phyloP scores from a whole-genome alignment of 176 grass and related monocot genomes.

The Musa schizocarpa region DNA sequence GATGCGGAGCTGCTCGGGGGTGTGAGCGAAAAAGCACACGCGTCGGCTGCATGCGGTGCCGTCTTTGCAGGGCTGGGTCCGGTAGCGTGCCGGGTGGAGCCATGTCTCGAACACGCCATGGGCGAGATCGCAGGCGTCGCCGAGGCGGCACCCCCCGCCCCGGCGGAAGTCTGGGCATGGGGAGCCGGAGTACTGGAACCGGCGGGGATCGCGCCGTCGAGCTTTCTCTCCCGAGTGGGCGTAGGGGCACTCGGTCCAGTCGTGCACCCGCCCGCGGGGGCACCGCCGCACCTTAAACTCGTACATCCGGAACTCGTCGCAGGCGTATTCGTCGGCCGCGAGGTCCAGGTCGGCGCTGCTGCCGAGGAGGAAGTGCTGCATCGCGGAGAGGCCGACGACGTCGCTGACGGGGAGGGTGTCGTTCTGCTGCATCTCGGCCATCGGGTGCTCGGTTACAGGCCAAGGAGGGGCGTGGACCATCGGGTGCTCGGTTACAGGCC shows the following conservation, averaged over 20 bases:
- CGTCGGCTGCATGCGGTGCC: neutral
- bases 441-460: neutral
- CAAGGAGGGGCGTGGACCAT: neutral
- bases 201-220: neutral
- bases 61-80: slow-evolving; percentile 7
- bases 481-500: neutral
- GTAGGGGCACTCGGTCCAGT: slow-evolving; percentile 12
- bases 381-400: neutral
- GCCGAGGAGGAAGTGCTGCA: neutral
- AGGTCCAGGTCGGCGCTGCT: neutral
- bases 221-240: slow-evolving; percentile 12
- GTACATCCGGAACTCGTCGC: slow-evolving; percentile 15
- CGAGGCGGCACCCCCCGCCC: neutral
- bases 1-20: slow-evolving; percentile 7
- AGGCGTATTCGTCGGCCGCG: neutral
- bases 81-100: slow-evolving; percentile 8
- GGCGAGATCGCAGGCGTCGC: slow-evolving; percentile 1
- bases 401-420: too few relatives aligned
- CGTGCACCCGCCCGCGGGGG: neutral
- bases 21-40: slow-evolving; percentile 8
- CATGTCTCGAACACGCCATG: slow-evolving; percentile 8
- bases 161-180: slow-evolving; percentile 10
- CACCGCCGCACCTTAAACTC: slow-evolving; percentile 22
- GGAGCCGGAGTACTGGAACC: slow-evolving; percentile 10
- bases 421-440: too few relatives aligned